These are phyloP conservation scores for Rhexocercosporidium sp. DNA, from an alignment of 2,329 filamentous ascomycete species.

Conservation along the genomic window DNA sequence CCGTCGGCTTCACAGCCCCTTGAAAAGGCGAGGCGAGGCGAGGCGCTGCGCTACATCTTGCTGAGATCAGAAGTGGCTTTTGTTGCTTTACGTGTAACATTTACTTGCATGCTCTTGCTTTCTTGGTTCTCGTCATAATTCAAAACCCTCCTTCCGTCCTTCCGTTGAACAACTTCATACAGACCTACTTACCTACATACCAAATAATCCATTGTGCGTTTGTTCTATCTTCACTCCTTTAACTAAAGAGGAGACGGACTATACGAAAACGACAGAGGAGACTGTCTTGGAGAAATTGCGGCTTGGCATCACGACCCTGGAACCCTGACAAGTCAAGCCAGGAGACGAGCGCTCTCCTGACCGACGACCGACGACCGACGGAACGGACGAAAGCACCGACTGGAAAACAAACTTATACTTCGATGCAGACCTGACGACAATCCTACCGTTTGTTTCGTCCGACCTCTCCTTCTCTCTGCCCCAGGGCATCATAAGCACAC, in stretches of 20 bases:
- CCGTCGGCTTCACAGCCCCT: background rate
- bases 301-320: slow-evolving; percentile 4
- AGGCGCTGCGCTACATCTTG: background rate
- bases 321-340: background rate
- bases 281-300: background rate
- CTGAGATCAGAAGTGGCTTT: slow-evolving; percentile 2
- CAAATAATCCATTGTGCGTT: too few relatives aligned
- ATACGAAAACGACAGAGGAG: background rate
- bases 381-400: background rate
- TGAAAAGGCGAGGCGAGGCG: background rate
- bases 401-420: background rate
- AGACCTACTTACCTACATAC: too few relatives aligned
- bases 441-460: background rate
- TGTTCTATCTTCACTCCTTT: too few relatives aligned
- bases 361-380: slow-evolving; percentile 4
- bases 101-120: too few relatives aligned
- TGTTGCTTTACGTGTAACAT: background rate
- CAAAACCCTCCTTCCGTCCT: too few relatives aligned
- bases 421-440: slow-evolving; percentile 1
- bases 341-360: slow-evolving; percentile 1
- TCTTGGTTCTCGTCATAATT: too few relatives aligned
- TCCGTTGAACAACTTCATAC: too few relatives aligned
- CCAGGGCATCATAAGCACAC: background rate
- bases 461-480: background rate
- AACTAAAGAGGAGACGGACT: background rate